phyloP scores from a whole-genome alignment of 2,329 filamentous ascomycete species.

The Pestalotiopsis sp. region DNA sequence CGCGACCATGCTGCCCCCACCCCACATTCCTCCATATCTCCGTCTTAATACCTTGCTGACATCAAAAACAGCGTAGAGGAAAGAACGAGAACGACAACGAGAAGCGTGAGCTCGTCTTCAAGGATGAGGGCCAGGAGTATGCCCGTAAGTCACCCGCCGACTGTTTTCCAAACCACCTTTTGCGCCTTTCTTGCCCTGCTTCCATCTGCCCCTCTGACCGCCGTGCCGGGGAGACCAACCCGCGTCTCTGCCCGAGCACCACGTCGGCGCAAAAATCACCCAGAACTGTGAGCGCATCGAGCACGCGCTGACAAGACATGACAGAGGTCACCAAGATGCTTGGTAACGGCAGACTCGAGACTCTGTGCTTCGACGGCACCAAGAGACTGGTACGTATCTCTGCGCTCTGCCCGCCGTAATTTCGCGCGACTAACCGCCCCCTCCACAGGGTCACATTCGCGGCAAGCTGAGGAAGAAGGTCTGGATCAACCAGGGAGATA shows the following conservation, averaged over 20 bases:
- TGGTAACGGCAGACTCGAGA: slow-evolving; percentile 90
- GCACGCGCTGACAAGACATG: slow-evolving; percentile 30
- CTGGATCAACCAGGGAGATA: slow-evolving; percentile 98
- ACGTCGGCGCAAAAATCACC: neutral
- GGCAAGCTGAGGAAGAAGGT: slow-evolving; percentile 99
- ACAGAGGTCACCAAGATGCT: slow-evolving; percentile 89
- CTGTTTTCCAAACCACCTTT: neutral
- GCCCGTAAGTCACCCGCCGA: slow-evolving; percentile 18
- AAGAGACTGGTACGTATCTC: slow-evolving; percentile 52
- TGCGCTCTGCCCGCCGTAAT: slow-evolving; percentile 51
- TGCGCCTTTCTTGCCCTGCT: neutral
- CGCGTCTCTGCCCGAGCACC: neutral
- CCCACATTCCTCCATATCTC: neutral
- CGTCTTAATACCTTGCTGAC: slow-evolving; percentile 42
- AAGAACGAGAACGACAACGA: slow-evolving; percentile 99
- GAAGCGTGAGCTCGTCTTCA: slow-evolving; percentile 98
- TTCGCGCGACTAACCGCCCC: neutral
- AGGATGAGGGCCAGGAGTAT: slow-evolving; percentile 89
- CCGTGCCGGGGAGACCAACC: neutral
- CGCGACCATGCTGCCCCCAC: neutral
- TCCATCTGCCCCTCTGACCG: neutral
- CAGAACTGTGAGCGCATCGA: neutral
- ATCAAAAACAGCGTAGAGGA: slow-evolving; percentile 77
- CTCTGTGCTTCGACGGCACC: slow-evolving; percentile 91
- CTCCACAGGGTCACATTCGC: slow-evolving; percentile 70